Evolutionary conservation across 257 asterid genomes (phyloP), one percentile per base, ranked within the genome.

Genomic region (Asclepias syriaca): DNA sequence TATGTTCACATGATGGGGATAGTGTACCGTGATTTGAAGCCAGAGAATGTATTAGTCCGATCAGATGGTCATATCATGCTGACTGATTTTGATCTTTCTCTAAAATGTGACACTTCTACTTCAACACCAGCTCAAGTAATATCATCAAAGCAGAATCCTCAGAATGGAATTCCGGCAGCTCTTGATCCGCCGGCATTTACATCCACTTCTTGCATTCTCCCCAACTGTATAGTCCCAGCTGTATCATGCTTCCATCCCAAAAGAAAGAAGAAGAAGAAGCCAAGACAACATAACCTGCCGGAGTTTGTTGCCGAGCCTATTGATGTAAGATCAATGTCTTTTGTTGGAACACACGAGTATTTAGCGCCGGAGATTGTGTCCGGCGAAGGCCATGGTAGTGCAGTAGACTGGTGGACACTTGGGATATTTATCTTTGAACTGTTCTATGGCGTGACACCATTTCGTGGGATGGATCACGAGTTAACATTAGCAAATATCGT

Each of bases 21-120:
- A 43, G 96, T 88, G 5, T 90, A 90, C 58, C 96, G 97, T 1
- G 97, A 90, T 69, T 87, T 90, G 24, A 90, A 90, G 79, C 97
- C 97, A 1, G 97, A 90, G 74, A 90, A 90, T 22, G 93, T 90
- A 11, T 39, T 90, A 29, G 97, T 90, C 7, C 85, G 97, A 50
- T 72, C 88, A 0, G 97, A 90, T 57, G 97, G 97, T 16, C 97
- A 90, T 60, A 88, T 90, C 65, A 90, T 90, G 97, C 89, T 90
- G 10, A 88, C 97, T 1, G 96, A 90, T 74, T 90, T 90, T 12
- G 97, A 90, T 81, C 85, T 90, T 16, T 90, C 97, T 3, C 72
- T 90, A 15, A 85, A 83, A 70, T 87, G 96, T 55, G 90, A 88
- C 24, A 84, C 71, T 68, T 87, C 91, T 0, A 84, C 88, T 0